Percentiles rank a stretch among this genome's conserved stretches.
These are phyloP conservation scores for Lablab purpureus DNA, from an alignment of 306 rosid species.

Conservation along the genomic window DNA sequence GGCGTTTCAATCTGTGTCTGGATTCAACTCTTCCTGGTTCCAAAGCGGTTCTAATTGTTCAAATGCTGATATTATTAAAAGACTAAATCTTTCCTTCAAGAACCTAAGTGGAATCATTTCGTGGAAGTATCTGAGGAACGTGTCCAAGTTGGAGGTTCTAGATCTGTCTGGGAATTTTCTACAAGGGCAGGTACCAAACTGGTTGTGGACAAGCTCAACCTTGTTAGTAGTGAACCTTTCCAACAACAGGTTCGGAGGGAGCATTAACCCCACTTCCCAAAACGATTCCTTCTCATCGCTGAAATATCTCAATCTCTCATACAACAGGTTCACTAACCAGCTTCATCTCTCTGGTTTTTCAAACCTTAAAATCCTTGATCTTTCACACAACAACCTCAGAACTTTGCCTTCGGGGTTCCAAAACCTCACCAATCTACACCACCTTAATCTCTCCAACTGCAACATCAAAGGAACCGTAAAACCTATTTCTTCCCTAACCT, in stretches of 20 bases:
- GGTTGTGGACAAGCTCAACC: slow-evolving; percentile 65
- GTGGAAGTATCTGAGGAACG: slow-evolving; percentile 69
- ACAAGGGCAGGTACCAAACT: slow-evolving; percentile 71
- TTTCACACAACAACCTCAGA: slow-evolving; percentile 62
- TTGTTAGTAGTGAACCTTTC: slow-evolving; percentile 64
- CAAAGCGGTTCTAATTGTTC: slow-evolving; percentile 56
- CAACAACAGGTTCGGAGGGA: slow-evolving; percentile 75
- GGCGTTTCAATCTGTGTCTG: slow-evolving; percentile 72
- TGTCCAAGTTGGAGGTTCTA: slow-evolving; percentile 59
- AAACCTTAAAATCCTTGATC: slow-evolving; percentile 63
- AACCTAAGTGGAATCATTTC: slow-evolving; percentile 74
- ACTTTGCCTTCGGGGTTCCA: slow-evolving; percentile 65
- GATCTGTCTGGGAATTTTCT: slow-evolving; percentile 77
- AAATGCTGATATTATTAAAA: slow-evolving; percentile 43
- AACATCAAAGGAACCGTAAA: slow-evolving; percentile 62
- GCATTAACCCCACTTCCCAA: slow-evolving; percentile 48
- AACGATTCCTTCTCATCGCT: slow-evolving; percentile 55
- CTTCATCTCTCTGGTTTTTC: slow-evolving; percentile 64
- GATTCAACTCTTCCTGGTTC: slow-evolving; percentile 68
- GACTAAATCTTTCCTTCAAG: slow-evolving; percentile 59
- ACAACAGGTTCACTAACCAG: slow-evolving; percentile 76
- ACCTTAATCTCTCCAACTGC: slow-evolving; percentile 76
- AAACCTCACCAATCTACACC: slow-evolving; percentile 54
- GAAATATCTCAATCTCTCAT: slow-evolving; percentile 73
- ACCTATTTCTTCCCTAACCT: slow-evolving; percentile 61